Conservation (phyloP, 2,329 filamentous ascomycete species). For the Botryotinia calthae region DNA sequence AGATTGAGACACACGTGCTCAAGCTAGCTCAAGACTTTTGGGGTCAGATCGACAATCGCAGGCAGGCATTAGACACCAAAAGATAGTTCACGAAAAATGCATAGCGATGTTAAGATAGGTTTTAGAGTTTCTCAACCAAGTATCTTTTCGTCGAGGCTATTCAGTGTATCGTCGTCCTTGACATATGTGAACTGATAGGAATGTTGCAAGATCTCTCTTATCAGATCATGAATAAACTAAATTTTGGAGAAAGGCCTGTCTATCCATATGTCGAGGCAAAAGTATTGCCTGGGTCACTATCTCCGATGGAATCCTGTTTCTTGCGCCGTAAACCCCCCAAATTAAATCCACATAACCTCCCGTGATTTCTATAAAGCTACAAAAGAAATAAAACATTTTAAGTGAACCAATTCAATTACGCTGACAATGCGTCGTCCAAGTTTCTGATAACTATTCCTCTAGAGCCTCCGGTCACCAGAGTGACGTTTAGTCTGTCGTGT, state of each 20-base stretch:
- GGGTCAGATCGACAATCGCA: not conserved
- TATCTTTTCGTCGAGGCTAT: no score
- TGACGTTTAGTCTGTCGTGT: not conserved
- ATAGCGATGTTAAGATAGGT: not conserved
- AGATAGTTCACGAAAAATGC: not conserved
- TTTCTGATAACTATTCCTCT: not conserved
- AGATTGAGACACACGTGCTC: not conserved
- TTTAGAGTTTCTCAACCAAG: not conserved
- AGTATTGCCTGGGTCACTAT: not conserved
- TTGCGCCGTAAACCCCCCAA: not conserved
- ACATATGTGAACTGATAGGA: not conserved
- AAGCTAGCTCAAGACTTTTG: not conserved
- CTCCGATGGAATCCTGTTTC: not conserved
- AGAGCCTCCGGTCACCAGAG: not conserved
- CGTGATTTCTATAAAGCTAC: not conserved
- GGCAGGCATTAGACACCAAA: not conserved
- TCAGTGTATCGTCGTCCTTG: fast-evolving
- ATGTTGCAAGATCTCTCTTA: fast-evolving
- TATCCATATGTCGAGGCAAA: not conserved
- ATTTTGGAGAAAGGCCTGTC: not conserved
- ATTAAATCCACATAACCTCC: not conserved
- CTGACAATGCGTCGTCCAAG: not conserved
- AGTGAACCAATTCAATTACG: no score
- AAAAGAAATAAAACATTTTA: not conserved
- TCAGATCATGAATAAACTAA: not conserved